Evolutionary conservation across 176 grass and related monocot species (phyloP), one percentile per base, ranked within the genome.

Genomic region (Lolium multiflorum): DNA sequence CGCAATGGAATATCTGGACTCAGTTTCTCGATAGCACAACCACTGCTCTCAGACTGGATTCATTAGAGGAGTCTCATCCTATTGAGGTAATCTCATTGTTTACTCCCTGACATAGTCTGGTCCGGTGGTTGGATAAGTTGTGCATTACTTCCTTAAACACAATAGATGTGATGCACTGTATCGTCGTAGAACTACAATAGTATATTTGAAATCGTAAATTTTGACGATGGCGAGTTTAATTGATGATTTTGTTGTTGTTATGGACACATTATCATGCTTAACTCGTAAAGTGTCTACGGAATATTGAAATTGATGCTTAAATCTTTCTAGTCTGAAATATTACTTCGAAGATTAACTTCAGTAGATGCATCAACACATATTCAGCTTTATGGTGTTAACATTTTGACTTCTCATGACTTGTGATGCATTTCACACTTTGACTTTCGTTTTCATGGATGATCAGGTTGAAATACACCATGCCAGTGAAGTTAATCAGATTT

Each of bases 1-100:
- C 85, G 13, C 82, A 90, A 84, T 95, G 88, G 90, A 92, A 88
- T 25, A 86, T 92, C 11, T 92, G 88, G 90, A 82, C 86, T 21
- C 85, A 92, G 61, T 64, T 64, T 64, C 11, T 64, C 14, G 61
- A 64, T 11, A 22, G 3, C 12, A 64, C 24, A 64, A 64, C 25
- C 11, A 12, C 8, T 64, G 25, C 61, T 64, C 61, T 64, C 10
- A 64, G 12, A 64, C 28, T 22, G 24, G 61, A 64, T 14, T 64
- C 61, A 64, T 12, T 28, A 28, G 10, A 3, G 9, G 61, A 24
- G 10, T 26, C 61, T 26, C 61, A 64, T 26, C 21, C 68, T 6
- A 71, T 71, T 38, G 64, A 68, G 64, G 64, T 68, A 68, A 68
- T 18, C 26, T 17, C 31, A 38, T 11, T 59, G 0, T 8, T 68